Conservation (phyloP, 176 grass and related monocot species). For the Eleusine coracana region DNA sequence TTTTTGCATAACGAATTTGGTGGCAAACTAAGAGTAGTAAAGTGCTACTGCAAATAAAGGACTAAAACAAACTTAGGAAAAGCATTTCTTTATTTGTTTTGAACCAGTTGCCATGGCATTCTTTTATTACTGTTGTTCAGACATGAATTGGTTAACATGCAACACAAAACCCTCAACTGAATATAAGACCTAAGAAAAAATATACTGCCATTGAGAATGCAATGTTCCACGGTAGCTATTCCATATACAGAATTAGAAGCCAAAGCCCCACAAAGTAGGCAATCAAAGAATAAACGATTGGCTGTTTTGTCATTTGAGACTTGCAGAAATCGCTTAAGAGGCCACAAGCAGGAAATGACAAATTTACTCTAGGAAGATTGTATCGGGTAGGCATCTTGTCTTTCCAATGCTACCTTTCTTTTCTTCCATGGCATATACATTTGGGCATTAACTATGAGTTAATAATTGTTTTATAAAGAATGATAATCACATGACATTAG, state of each 20-base stretch:
- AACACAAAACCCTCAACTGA: slow-evolving; percentile 3
- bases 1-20: slow-evolving; percentile 37
- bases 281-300: neutral
- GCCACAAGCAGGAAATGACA: slow-evolving; percentile 65
- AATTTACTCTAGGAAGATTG: slow-evolving; percentile 62
- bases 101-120: neutral
- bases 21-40: neutral
- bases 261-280: neutral
- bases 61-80: neutral
- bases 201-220: neutral
- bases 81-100: too few relatives aligned
- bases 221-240: neutral
- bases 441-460: neutral
- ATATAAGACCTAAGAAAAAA: neutral
- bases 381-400: slow-evolving; percentile 55
- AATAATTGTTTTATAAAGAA: slow-evolving; percentile 8
- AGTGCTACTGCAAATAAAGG: neutral
- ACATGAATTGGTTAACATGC: too few relatives aligned
- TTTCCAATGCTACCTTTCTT: slow-evolving; percentile 62
- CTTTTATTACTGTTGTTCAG: too few relatives aligned
- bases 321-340: slow-evolving; percentile 43
- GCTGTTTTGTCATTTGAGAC: slow-evolving; percentile 56
- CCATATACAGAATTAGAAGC: slow-evolving; percentile 3
- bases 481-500: neutral
- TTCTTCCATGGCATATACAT: slow-evolving; percentile 48